Conservation (phyloP, 2,329 filamentous ascomycete species). For the Parafenestella ontariensis region DNA sequence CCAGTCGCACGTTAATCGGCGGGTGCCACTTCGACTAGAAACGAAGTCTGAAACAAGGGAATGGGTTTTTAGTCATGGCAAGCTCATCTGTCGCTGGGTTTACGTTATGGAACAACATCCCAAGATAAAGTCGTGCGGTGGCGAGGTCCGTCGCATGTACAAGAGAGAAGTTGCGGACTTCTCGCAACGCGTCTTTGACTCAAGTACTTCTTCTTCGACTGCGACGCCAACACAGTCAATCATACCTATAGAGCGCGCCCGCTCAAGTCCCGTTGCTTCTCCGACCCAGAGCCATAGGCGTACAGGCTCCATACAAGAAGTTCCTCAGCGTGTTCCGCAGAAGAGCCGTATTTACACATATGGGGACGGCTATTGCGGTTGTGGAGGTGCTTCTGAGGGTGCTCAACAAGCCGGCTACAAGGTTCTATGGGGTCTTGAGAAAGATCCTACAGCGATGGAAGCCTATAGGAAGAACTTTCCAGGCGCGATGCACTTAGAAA, state of each 20-base stretch:
- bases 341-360: conserved; percentile 9
- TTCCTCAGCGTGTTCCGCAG: background rate
- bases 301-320: conserved; percentile 1
- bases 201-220: background rate
- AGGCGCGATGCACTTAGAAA: conserved; percentile 2
- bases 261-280: background rate
- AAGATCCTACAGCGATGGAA: conserved; percentile 15
- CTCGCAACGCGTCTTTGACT: background rate
- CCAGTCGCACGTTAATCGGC: background rate
- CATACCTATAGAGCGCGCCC: background rate
- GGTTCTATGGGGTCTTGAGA: conserved; percentile 25
- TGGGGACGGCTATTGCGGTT: conserved; percentile 29
- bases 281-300: background rate
- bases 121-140: conserved; percentile 14
- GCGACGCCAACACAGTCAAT: no score
- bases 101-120: conserved; percentile 8
- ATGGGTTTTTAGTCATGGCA: conserved; percentile 13
- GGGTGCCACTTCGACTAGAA: background rate
- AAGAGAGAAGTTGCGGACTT: conserved; percentile 9
- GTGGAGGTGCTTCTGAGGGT: conserved; percentile 30
- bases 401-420: conserved; percentile 22
- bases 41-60: conserved; percentile 4
- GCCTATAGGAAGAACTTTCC: conserved; percentile 23
- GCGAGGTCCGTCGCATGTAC: conserved; percentile 15
- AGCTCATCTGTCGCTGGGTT: conserved; percentile 20